These are phyloP conservation scores for Penicillium tannophilum DNA, from an alignment of 495 filamentous ascomycete genomes.

Conservation along the genomic window DNA sequence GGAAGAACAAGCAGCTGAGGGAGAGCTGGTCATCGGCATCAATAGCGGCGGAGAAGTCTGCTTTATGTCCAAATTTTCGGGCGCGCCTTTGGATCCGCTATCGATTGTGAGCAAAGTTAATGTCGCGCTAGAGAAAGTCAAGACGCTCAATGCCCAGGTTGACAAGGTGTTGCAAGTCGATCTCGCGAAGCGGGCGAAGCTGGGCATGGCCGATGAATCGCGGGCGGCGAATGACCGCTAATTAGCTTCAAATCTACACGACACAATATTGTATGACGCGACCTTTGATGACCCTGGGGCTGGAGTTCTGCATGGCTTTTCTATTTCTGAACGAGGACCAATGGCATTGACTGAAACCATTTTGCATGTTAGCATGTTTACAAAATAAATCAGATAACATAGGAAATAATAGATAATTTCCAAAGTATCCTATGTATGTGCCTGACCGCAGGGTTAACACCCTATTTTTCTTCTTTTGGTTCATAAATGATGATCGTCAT, in stretches of 20 bases:
- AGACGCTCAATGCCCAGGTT: conserved; percentile 72
- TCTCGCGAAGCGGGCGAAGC: conserved; percentile 69
- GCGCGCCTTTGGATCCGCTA: conserved; percentile 76
- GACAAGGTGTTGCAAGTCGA: conserved; percentile 75
- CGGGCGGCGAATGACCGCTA: conserved; percentile 77
- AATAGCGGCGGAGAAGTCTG: conserved; percentile 92
- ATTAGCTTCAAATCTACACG: conserved; percentile 7
- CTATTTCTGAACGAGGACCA: not conserved
- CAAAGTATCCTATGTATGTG: not conserved
- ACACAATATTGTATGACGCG: conserved; percentile 25
- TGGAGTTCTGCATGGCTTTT: conserved; percentile 24
- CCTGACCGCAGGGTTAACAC: not conserved
- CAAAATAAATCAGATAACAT: not conserved
- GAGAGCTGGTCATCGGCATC: conserved; percentile 79
- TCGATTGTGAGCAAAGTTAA: conserved; percentile 68
- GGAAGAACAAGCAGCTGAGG: conserved; percentile 86
- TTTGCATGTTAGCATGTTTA: not conserved
- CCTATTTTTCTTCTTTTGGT: not conserved
- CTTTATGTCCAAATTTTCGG: conserved; percentile 85
- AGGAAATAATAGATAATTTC: not conserved
- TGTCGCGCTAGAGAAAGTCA: conserved; percentile 73
- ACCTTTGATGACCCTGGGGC: conserved; percentile 27
- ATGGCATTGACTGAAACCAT: not conserved
- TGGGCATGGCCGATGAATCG: conserved; percentile 74
- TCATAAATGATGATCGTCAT: not conserved